phyloP scores from a whole-genome alignment of 2,329 filamentous ascomycete species.

The Botrytis medusae region DNA sequence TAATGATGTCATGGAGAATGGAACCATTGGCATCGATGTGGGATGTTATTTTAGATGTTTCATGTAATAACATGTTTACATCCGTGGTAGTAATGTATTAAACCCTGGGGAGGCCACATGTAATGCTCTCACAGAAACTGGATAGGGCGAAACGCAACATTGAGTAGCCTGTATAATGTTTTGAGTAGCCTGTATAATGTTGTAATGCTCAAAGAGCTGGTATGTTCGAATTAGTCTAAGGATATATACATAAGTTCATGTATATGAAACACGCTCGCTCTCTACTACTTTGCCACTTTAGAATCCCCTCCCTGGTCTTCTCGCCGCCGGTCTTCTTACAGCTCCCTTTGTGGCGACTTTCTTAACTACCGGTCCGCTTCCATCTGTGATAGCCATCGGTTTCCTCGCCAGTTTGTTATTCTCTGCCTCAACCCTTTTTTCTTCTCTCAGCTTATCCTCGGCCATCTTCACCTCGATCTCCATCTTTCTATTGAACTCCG shows the following conservation, averaged over 20 bases:
- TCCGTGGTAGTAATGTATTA: neutral
- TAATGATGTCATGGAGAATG: neutral
- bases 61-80: neutral
- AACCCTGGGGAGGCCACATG: too few species aligned
- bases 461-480: constrained; percentile 94
- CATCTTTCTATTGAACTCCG: constrained; percentile 88
- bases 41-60: neutral
- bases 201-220: neutral
- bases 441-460: constrained; percentile 71
- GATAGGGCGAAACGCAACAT: neutral
- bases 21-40: neutral
- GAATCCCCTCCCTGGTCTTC: constrained; percentile 22
- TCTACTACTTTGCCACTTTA: neutral
- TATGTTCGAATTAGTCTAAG: constrained; percentile 5
- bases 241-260: neutral
- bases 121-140: too few species aligned
- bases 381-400: constrained; percentile 11
- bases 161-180: neutral
- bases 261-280: neutral
- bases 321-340: constrained; percentile 21
- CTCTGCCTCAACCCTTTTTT: constrained; percentile 54
- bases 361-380: constrained; percentile 15
- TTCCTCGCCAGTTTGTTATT: constrained; percentile 49
- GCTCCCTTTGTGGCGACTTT: constrained; percentile 22
- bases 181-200: neutral